A percentile compares a stretch with the other conserved stretches of the same genome.
phyloP scores from a whole-genome alignment of 2,329 filamentous ascomycete genomes.

The Neoscytalidium dimidiatum region DNA sequence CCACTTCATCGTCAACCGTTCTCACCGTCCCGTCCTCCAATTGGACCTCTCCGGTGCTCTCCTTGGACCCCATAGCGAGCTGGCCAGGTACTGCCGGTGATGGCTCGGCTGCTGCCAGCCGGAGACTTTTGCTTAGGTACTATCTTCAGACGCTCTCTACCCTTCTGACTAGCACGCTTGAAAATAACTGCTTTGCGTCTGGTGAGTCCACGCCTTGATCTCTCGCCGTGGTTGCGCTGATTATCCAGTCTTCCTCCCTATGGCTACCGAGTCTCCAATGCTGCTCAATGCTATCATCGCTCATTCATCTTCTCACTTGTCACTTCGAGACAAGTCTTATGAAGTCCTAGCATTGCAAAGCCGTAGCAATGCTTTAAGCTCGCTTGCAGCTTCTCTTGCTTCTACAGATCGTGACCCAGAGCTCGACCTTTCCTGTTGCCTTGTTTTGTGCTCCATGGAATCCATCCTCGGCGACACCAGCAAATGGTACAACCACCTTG shows the following conservation, averaged over 20 bases:
- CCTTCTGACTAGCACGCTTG: conserved; percentile 17
- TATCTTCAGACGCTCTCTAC: conserved; percentile 20
- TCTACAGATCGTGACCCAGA: conserved; percentile 16
- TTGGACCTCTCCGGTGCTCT: conserved; percentile 16
- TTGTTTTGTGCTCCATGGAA: conserved; percentile 20
- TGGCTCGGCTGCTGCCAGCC: neutral
- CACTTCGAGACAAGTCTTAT: conserved; percentile 19
- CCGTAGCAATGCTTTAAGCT: conserved; percentile 16
- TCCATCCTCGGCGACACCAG: conserved; percentile 18
- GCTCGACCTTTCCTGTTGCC: conserved; percentile 17
- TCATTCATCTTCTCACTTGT: conserved; percentile 20
- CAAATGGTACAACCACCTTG: conserved; percentile 19
- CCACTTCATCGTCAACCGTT: conserved; percentile 16
- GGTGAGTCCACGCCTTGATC: neutral
- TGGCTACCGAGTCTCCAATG: conserved; percentile 19
- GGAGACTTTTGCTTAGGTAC: conserved; percentile 14
- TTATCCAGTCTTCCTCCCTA: conserved; percentile 16
- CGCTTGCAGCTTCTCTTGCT: conserved; percentile 18
- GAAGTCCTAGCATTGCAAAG: conserved; percentile 20
- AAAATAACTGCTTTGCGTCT: conserved; percentile 20
- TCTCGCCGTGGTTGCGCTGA: neutral
- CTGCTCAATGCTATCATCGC: conserved; percentile 20
- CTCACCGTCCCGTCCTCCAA: conserved; percentile 9
- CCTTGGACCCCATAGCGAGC: conserved; percentile 12
- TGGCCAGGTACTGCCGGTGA: conserved; percentile 12